phyloP scores from a whole-genome alignment of 805 yeast species.

The Pichia cephalocereana region DNA sequence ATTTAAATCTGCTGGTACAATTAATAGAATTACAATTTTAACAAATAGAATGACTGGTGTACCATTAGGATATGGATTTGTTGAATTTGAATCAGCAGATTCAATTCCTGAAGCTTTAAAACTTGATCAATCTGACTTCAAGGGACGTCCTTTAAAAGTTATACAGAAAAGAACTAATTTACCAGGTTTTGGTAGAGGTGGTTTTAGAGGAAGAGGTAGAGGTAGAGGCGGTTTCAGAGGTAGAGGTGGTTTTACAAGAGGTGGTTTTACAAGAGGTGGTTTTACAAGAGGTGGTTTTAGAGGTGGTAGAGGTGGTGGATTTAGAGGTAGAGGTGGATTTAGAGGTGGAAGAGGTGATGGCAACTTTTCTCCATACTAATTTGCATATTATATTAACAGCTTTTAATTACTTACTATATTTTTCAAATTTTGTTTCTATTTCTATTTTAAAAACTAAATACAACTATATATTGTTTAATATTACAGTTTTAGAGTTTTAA shows the following conservation, averaged over 20 bases:
- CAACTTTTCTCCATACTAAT: constrained; percentile 19
- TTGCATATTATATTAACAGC: too few species aligned
- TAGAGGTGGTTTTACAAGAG: constrained; percentile 19
- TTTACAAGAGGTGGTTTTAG: constrained; percentile 15
- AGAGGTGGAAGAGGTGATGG: constrained; percentile 4
- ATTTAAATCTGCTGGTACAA: constrained; percentile 60
- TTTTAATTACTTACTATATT: too few species aligned
- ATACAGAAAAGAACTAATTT: constrained; percentile 71
- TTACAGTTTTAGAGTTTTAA: too few species aligned
- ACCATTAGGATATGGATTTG: constrained; percentile 82
- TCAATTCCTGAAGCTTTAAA: constrained; percentile 54
- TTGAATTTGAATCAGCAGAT: constrained; percentile 68
- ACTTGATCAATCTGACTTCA: constrained; percentile 55
- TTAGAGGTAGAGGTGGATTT: constrained; percentile 11
- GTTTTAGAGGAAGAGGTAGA: constrained; percentile 25
- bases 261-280: constrained; percentile 23
- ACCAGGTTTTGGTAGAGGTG: constrained; percentile 54
- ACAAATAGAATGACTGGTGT: constrained; percentile 66
- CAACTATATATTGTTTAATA: too few species aligned
- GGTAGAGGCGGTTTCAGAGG: constrained; percentile 27
- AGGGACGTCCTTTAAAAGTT: constrained; percentile 67
- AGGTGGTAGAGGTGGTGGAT: constrained; percentile 24
- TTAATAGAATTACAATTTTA: constrained; percentile 72
- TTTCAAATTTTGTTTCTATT: too few species aligned
- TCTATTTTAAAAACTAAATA: too few species aligned